These are phyloP conservation scores for Aspergillus sp. DNA, from an alignment of 2,329 filamentous ascomycete genomes.

Conservation along the genomic window DNA sequence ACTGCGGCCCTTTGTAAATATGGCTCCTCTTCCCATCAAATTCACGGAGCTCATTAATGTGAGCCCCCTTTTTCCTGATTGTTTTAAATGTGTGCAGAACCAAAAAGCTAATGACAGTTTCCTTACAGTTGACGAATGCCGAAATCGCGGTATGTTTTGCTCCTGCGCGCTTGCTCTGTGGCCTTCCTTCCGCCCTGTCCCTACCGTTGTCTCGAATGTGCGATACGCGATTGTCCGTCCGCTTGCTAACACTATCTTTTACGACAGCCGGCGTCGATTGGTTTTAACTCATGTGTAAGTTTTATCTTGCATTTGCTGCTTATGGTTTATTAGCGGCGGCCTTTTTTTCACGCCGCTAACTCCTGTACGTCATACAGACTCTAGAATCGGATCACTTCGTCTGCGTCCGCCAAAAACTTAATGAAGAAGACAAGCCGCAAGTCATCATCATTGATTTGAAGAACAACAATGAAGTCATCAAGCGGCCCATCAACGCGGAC, in stretches of 20 bases:
- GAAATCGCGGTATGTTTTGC: slow-evolving; percentile 53
- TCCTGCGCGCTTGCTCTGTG: slow-evolving; percentile 11
- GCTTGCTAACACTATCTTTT: slow-evolving; percentile 29
- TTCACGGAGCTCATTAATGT: slow-evolving; percentile 88
- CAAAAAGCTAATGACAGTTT: slow-evolving; percentile 33
- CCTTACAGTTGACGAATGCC: slow-evolving; percentile 51
- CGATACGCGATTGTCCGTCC: background rate
- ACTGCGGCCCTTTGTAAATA: slow-evolving; percentile 46
- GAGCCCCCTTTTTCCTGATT: slow-evolving; percentile 39
- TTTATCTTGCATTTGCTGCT: background rate
- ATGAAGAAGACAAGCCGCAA: slow-evolving; percentile 78
- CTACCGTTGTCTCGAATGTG: background rate
- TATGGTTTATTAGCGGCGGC: background rate
- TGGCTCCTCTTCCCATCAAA: slow-evolving; percentile 77
- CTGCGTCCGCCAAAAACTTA: slow-evolving; percentile 93
- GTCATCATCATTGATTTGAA: slow-evolving; percentile 98
- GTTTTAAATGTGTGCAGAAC: background rate
- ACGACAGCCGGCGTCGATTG: slow-evolving; percentile 66
- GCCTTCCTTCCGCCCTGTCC: slow-evolving; percentile 1
- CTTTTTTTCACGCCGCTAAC: slow-evolving; percentile 18
- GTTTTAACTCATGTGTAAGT: slow-evolving; percentile 84
- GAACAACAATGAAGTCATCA: slow-evolving; percentile 92
- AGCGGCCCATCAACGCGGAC: slow-evolving; percentile 95
- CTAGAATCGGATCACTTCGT: slow-evolving; percentile 97
- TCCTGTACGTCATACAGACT: slow-evolving; percentile 59